Base-by-base conservation (phyloP, 495 filamentous ascomycete genomes). In the Penicillium argentinense region DNA sequence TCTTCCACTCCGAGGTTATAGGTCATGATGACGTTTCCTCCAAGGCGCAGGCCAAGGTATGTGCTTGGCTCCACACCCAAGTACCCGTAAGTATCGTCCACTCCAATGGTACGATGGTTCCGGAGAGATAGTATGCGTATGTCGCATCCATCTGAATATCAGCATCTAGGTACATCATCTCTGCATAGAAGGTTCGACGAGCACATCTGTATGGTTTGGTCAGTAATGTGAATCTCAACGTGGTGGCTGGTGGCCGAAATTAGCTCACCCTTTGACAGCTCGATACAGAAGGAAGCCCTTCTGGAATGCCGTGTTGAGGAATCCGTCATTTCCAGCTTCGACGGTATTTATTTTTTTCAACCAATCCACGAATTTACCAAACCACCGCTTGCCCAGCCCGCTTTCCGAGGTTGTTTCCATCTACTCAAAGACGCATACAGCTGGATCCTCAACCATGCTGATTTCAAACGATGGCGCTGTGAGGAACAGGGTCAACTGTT, bases 381-480 rank as follows among this genome's bases (percentile, higher is more conserved):
- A 34, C 32, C 32, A 34, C 13, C 32, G 9, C 32, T 34, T 34
- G n/a, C n/a, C n/a, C n/a, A n/a, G n/a, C n/a, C n/a, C n/a, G n/a
- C n/a, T n/a, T n/a, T n/a, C n/a, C n/a, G n/a, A n/a, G n/a, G n/a
- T n/a, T n/a, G n/a, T n/a, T n/a, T n/a, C n/a, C n/a, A n/a, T n/a
- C 55, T 79, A 2, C 51, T 77, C 5, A 23, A 41, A 18, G 69
- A 70, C 23, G 62, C 61, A 22, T 75, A 67, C 47, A 13, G 18
- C 33, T 78, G 68, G 74, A 55, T 76, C 26, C 53, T 77, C 13
- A 39, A 63, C 2, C 34, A 74, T 40, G 7, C 33, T 2, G 53
- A 58, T 14, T 76, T 75, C 44, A 9, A 44, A 27, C 17, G 40
- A 21, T 62, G 49, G 58, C 22, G 26, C 2, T 3, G 42, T 11